Conservation (phyloP, 2,329 filamentous ascomycete genomes). For the Fusarium torulosum region DNA sequence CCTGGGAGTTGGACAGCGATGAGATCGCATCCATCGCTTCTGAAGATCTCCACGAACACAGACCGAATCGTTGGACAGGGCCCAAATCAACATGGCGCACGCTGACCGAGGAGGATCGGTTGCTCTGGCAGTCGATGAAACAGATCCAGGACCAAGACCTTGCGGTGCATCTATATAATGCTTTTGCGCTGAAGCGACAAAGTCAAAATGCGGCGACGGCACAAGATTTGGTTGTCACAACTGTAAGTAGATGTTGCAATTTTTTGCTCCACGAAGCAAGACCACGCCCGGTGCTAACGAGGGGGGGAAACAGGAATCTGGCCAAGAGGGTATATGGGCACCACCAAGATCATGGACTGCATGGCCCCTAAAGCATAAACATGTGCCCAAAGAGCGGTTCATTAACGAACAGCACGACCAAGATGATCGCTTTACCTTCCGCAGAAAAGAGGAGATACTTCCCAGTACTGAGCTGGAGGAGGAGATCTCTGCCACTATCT, state of each 20-base stretch:
- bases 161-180: constrained; percentile 82
- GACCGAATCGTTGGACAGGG: constrained; percentile 81
- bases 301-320: constrained; percentile 46
- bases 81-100: constrained; percentile 73
- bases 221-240: constrained; percentile 47
- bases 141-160: constrained; percentile 75
- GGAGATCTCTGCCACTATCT: constrained; percentile 73
- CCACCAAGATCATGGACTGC: constrained; percentile 79
- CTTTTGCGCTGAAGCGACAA: constrained; percentile 72
- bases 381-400: constrained; percentile 71
- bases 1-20: constrained; percentile 61
- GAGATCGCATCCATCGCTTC: constrained; percentile 62
- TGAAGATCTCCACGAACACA: constrained; percentile 60
- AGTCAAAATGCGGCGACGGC: constrained; percentile 46
- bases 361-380: constrained; percentile 78
- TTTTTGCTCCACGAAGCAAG: not conserved
- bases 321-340: constrained; percentile 57
- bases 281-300: not conserved
- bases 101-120: constrained; percentile 72
- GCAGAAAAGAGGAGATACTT: constrained; percentile 56
- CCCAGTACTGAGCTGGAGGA: constrained; percentile 77
- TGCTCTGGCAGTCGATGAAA: constrained; percentile 72
- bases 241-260: constrained; percentile 37
- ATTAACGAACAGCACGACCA: constrained; percentile 60
- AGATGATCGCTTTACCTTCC: constrained; percentile 65